Evolutionary conservation across 2,329 filamentous ascomycete genomes (phyloP).

Genomic region (Stemphylium beticola): DNA sequence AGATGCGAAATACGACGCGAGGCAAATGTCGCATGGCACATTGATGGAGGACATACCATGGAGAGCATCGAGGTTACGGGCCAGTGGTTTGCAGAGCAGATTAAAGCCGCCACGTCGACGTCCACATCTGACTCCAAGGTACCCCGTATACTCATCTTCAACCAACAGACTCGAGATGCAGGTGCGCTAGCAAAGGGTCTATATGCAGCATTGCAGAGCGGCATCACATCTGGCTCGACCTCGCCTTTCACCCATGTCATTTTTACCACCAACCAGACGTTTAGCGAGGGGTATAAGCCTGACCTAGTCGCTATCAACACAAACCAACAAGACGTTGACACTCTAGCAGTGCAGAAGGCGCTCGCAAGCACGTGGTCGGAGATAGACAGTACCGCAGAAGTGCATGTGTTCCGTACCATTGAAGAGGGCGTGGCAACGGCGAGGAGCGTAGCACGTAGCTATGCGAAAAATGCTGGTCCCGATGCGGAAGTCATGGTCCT

Average conservation of each 20-base stretch:
- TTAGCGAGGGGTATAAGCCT: constrained; percentile 65
- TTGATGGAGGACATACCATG: constrained; percentile 87
- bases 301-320: constrained; percentile 69
- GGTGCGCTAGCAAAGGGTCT: constrained; percentile 68
- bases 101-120: constrained; percentile 43
- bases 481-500: constrained; percentile 65
- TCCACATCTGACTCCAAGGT: constrained; percentile 19
- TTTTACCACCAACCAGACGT: constrained; percentile 81
- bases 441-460: constrained; percentile 48
- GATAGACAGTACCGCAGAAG: constrained; percentile 49
- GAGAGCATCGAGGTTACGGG: constrained; percentile 81
- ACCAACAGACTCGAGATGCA: constrained; percentile 87
- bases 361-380: constrained; percentile 65
- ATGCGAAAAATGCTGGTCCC: constrained; percentile 32
- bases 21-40: constrained; percentile 70
- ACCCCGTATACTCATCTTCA: constrained; percentile 77
- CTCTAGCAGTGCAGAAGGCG: constrained; percentile 69
- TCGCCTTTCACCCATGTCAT: constrained; percentile 73
- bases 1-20: constrained; percentile 73
- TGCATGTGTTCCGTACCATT: constrained; percentile 69
- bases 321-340: constrained; percentile 63
- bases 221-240: constrained; percentile 30
- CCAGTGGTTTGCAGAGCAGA: constrained; percentile 71
- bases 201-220: constrained; percentile 60
- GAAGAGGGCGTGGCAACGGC: constrained; percentile 70